Conservation (phyloP, 176 grass and related monocot genomes). For the Hyparrhenia diplandra region DNA sequence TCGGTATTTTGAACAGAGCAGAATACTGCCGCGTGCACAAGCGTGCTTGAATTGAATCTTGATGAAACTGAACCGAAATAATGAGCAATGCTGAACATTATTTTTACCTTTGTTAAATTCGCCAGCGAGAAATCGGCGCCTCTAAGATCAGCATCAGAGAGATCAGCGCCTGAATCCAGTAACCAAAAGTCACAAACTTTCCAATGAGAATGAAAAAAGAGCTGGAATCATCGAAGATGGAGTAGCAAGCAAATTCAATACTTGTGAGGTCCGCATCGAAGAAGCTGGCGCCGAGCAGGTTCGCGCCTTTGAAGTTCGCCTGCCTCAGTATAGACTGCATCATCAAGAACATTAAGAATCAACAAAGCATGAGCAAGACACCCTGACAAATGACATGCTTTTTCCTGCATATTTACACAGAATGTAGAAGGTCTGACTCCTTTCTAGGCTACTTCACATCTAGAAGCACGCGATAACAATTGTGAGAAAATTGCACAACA, state of each 20-base stretch:
- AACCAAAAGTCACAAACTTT: neutral
- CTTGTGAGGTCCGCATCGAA: constrained; percentile 91
- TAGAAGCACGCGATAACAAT: neutral
- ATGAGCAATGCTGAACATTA: neutral
- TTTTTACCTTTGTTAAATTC: constrained; percentile 67
- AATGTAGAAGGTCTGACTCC: neutral
- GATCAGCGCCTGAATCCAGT: constrained; percentile 71
- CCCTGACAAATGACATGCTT: neutral
- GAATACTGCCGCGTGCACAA: neutral
- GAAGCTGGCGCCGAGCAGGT: constrained; percentile 78
- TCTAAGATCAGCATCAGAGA: constrained; percentile 71
- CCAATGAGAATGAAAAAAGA: neutral
- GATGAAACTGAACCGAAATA: neutral
- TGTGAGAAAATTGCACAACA: too few relatives aligned
- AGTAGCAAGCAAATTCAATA: neutral
- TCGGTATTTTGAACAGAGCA: neutral
- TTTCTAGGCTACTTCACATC: neutral
- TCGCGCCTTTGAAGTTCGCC: constrained; percentile 80
- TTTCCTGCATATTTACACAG: neutral
- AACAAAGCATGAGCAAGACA: neutral
- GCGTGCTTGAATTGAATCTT: neutral
- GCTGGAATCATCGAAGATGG: neutral
- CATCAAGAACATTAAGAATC: neutral
- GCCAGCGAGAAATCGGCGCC: constrained; percentile 69
- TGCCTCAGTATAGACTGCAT: constrained; percentile 77